Evolutionary conservation across 495 filamentous ascomycete genomes (phyloP).

Genomic region (Aspergillus nidulans): DNA sequence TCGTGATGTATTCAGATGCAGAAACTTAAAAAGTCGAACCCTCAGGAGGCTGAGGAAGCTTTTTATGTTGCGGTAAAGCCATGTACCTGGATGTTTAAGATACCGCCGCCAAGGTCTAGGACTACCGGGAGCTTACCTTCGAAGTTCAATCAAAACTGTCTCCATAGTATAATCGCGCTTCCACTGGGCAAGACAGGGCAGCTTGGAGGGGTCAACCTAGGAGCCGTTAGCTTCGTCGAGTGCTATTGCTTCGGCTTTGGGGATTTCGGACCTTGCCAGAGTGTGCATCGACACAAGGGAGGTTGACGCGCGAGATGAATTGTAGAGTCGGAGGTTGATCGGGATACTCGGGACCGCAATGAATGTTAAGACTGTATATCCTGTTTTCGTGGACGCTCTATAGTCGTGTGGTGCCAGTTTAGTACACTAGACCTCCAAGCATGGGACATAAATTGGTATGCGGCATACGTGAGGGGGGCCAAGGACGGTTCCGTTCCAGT

Average conservation of each 20-base stretch:
- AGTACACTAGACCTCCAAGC: neutral
- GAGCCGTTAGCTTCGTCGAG: slow-evolving; percentile 1
- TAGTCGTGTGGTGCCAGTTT: neutral
- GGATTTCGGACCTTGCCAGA: slow-evolving; percentile 61
- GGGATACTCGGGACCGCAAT: slow-evolving; percentile 88
- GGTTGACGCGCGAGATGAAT: slow-evolving; percentile 90
- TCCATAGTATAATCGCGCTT: slow-evolving; percentile 88
- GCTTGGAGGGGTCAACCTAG: slow-evolving; percentile 77
- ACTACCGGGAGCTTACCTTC: slow-evolving; percentile 50
- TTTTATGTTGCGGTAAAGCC: slow-evolving; percentile 91
- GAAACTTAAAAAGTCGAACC: slow-evolving; percentile 63
- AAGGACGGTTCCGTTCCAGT: slow-evolving; percentile 97
- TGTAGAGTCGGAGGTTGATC: slow-evolving; percentile 82
- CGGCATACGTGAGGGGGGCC: slow-evolving; percentile 86
- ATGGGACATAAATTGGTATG: neutral
- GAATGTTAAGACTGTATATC: slow-evolving; percentile 96
- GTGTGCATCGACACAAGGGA: slow-evolving; percentile 79
- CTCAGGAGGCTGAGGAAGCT: slow-evolving; percentile 89
- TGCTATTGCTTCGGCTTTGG: neutral
- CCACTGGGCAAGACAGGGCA: slow-evolving; percentile 84
- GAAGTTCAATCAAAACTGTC: slow-evolving; percentile 83
- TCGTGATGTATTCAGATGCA: slow-evolving; percentile 18
- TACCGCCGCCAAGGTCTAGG: slow-evolving; percentile 13
- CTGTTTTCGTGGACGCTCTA: slow-evolving; percentile 96
- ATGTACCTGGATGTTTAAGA: slow-evolving; percentile 63